These are phyloP conservation scores for Psidium guajava DNA, from an alignment of 345 rosid genomes.

Conservation along the genomic window DNA sequence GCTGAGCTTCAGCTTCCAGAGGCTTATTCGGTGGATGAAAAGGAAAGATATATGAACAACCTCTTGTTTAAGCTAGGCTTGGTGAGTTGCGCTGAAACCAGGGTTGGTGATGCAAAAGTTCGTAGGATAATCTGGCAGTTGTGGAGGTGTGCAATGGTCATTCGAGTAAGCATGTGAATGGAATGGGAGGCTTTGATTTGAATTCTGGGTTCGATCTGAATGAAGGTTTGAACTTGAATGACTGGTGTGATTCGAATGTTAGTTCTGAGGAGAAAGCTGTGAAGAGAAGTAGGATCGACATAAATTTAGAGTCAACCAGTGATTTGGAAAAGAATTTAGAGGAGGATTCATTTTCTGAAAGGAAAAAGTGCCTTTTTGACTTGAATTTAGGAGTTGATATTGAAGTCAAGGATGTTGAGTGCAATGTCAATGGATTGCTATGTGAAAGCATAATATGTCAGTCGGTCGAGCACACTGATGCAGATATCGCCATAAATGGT, in stretches of 20 bases:
- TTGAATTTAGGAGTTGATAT: constrained; percentile 58
- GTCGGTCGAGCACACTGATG: constrained; percentile 6
- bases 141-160: constrained; percentile 10
- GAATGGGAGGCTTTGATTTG: constrained; percentile 35
- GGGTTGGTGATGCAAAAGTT: too few relatives aligned
- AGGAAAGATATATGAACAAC: too few relatives aligned
- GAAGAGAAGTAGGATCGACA: constrained; percentile 48
- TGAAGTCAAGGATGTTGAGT: constrained; percentile 29
- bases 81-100: too few relatives aligned
- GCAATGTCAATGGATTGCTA: constrained; percentile 3
- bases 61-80: too few relatives aligned
- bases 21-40: too few relatives aligned
- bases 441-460: constrained; percentile 9
- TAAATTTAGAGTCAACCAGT: constrained; percentile 48
- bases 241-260: constrained; percentile 6
- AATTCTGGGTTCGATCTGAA: constrained; percentile 62
- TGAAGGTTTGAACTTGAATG: constrained; percentile 28
- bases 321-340: constrained; percentile 3
- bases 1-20: too few relatives aligned
- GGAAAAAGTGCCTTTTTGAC: constrained; percentile 57
- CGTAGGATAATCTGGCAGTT: constrained; percentile 31
- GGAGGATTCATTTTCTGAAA: constrained; percentile 8
- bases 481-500: not conserved
- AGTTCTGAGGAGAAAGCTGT: constrained; percentile 9
- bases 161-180: constrained; percentile 23